A percentile compares a stretch with the other conserved stretches of the same genome.
Conservation (phyloP, 2,329 filamentous ascomycete genomes). For the Fusarium sp. region DNA sequence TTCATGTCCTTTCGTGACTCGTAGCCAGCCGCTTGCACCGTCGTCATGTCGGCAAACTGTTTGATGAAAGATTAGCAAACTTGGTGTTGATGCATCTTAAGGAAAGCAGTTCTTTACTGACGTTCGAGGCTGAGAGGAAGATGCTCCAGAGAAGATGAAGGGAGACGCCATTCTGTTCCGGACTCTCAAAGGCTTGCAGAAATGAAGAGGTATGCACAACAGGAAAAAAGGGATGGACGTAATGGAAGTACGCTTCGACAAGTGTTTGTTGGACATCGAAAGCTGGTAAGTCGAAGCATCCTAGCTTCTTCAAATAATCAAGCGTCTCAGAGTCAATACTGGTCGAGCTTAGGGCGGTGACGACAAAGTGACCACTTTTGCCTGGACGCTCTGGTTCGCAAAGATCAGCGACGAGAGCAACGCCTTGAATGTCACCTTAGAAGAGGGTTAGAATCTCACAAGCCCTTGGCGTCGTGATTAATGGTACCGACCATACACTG, state of each 20-base stretch:
- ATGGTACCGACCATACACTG: not conserved
- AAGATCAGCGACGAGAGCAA: not conserved
- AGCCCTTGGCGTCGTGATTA: not conserved
- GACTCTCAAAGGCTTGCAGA: slow-evolving; percentile 25
- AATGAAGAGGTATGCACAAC: slow-evolving; percentile 40
- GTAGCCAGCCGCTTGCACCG: not conserved
- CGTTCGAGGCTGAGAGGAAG: slow-evolving; percentile 42
- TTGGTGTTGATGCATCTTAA: not conserved
- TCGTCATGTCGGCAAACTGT: not conserved
- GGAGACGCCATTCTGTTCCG: slow-evolving; percentile 26
- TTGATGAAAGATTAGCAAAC: not conserved
- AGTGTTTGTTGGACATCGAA: slow-evolving; percentile 28
- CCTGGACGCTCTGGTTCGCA: not conserved
- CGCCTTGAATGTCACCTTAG: not conserved
- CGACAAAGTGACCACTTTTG: not conserved
- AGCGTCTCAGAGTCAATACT: slow-evolving; percentile 13
- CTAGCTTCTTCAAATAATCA: slow-evolving; percentile 22
- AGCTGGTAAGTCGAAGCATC: slow-evolving; percentile 33
- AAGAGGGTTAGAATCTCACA: not conserved
- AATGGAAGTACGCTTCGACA: slow-evolving; percentile 41
- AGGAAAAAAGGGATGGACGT: slow-evolving; percentile 44
- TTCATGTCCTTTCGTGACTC: slow-evolving; percentile 20
- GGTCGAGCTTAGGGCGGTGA: not conserved
- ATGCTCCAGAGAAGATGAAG: slow-evolving; percentile 48
- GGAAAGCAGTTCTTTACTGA: not conserved